A percentile compares a stretch with the other conserved stretches of the same genome.
Conservation (phyloP, 2,329 filamentous ascomycete genomes). For the Pseudogymnoascus sp. region DNA sequence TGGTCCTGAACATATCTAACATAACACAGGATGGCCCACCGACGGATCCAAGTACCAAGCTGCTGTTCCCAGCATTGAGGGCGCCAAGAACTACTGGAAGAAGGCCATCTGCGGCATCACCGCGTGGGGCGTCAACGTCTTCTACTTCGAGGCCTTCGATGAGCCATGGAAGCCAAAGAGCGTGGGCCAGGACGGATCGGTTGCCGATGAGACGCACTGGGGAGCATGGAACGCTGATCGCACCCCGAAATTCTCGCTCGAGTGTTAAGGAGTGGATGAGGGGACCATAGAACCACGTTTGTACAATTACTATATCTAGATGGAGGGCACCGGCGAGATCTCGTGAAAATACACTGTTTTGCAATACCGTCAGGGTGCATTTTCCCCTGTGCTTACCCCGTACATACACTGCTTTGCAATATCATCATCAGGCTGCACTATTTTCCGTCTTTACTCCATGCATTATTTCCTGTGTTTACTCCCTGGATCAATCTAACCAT, state of each 20-base stretch:
- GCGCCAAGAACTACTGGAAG: conserved; percentile 53
- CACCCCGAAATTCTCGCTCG: conserved; percentile 42
- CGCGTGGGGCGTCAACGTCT: conserved; percentile 58
- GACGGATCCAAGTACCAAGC: conserved; percentile 53
- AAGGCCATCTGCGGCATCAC: conserved; percentile 56
- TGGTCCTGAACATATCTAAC: neutral
- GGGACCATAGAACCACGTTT: conserved; percentile 11
- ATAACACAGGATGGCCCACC: conserved; percentile 46
- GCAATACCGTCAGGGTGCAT: neutral
- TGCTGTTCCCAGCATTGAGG: conserved; percentile 50
- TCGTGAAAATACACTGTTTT: conserved; percentile 3
- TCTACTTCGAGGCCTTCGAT: conserved; percentile 68
- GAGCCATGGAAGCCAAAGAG: conserved; percentile 62
- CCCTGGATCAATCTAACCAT: neutral
- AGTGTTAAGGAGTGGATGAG: conserved; percentile 17
- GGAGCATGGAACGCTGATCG: conserved; percentile 56
- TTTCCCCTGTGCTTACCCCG: no score
- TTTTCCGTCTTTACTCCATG: neutral
- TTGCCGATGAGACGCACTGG: conserved; percentile 60
- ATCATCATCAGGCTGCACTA: neutral
- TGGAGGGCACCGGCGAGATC: neutral
- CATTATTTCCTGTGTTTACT: neutral
- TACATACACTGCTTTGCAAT: neutral
- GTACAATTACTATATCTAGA: conserved; percentile 7
- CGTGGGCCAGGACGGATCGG: conserved; percentile 53